A percentile compares a stretch with the other conserved stretches of the same genome.
Conservation (phyloP, 108 stramenopile genomes). For the Skeletonema menzelii region DNA sequence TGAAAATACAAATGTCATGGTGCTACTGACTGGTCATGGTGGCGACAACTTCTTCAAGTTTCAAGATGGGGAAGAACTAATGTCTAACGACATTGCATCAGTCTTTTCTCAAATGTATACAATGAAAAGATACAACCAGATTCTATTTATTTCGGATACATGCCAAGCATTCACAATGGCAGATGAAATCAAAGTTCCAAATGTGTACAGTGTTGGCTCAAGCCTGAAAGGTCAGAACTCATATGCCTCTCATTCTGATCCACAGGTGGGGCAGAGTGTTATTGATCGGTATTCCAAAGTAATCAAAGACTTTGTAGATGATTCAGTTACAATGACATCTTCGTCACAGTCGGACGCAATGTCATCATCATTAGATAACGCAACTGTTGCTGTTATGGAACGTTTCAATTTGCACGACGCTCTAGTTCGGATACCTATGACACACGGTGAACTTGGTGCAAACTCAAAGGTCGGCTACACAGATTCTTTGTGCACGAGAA, state of each 20-base stretch:
- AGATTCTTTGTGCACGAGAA: conserved; percentile 25
- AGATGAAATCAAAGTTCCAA: conserved; percentile 52
- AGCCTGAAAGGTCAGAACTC: conserved; percentile 65
- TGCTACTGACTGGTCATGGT: conserved; percentile 96
- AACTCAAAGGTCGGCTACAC: conserved; percentile 35
- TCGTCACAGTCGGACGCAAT: neutral
- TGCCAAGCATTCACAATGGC: conserved; percentile 93
- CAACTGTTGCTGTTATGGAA: conserved; percentile 47
- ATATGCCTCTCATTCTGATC: conserved; percentile 60
- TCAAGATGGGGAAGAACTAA: conserved; percentile 94
- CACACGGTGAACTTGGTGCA: conserved; percentile 34
- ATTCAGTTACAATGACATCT: conserved; percentile 32
- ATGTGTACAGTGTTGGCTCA: conserved; percentile 79
- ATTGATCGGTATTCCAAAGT: conserved; percentile 45
- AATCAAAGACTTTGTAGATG: conserved; percentile 41
- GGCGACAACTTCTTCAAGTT: conserved; percentile 97
- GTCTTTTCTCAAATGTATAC: conserved; percentile 72
- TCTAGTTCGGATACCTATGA: conserved; percentile 36
- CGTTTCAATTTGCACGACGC: conserved; percentile 33
- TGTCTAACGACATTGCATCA: conserved; percentile 70
- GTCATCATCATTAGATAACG: conserved; percentile 9
- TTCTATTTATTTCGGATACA: conserved; percentile 91
- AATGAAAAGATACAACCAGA: conserved; percentile 57
- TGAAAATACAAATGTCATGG: conserved; percentile 66
- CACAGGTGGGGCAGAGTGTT: conserved; percentile 52